Evolutionary conservation across 2,329 filamentous ascomycete species (phyloP).

Genomic region (Cephalotrichum gorgonifer): DNA sequence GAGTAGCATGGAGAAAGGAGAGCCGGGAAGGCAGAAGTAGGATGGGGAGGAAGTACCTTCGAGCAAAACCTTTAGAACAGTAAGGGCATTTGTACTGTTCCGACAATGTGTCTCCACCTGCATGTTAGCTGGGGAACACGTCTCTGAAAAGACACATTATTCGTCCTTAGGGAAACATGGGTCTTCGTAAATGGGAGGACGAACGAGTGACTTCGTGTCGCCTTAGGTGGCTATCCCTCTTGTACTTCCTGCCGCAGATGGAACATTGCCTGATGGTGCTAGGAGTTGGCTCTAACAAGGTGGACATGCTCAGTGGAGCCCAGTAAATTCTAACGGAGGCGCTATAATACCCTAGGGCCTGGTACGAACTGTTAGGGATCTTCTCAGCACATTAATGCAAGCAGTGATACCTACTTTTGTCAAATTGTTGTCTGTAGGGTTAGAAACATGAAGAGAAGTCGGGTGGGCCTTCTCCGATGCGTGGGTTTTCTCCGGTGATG

Average conservation of each 20-base stretch:
- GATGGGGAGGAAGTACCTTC: conserved; percentile 1
- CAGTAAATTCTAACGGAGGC: too few species aligned
- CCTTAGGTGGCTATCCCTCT: conserved; percentile 3
- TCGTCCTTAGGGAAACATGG: not conserved
- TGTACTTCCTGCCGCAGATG: conserved; percentile 3
- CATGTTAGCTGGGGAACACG: not conserved
- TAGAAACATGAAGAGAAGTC: too few species aligned
- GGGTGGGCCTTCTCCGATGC: too few species aligned
- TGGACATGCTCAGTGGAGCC: not conserved
- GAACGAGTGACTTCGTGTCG: conserved; percentile 3
- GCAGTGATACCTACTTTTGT: too few species aligned
- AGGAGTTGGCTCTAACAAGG: not conserved
- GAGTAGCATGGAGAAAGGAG: not conserved
- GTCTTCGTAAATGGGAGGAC: not conserved
- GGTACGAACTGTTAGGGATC: too few species aligned
- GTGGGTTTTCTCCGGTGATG: too few species aligned
- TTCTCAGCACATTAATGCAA: too few species aligned
- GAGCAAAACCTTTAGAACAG: conserved; percentile 1
- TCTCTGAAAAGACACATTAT: not conserved
- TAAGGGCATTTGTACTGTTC: conserved; percentile 1
- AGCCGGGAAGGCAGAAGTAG: too few species aligned
- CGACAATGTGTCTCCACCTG: not conserved
- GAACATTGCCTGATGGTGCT: not conserved
- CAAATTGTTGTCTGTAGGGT: too few species aligned
- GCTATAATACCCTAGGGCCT: too few species aligned